Evolutionary conservation across 2,329 filamentous ascomycete genomes (phyloP).

Genomic region (Fusarium nurragi): DNA sequence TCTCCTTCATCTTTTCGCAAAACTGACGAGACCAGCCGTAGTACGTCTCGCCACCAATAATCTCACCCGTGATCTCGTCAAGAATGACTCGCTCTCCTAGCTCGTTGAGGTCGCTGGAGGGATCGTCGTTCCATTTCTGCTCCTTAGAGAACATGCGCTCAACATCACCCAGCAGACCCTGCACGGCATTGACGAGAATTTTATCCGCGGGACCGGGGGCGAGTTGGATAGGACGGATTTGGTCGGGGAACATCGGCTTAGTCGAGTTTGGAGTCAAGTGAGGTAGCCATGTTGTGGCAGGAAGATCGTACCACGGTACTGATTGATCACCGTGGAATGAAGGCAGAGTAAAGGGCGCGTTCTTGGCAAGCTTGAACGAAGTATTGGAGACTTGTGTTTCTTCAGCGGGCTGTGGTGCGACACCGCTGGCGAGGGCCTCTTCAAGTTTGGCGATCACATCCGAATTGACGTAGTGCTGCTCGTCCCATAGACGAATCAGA

Average conservation of each 20-base stretch:
- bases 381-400: conserved; percentile 35
- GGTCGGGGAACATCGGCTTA: conserved; percentile 74
- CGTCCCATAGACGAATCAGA: conserved; percentile 76
- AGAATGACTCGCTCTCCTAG: conserved; percentile 74
- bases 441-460: conserved; percentile 67
- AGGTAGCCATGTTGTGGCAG: conserved; percentile 82
- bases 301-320: conserved; percentile 82
- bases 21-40: conserved; percentile 88
- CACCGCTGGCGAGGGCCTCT: conserved; percentile 60
- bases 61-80: conserved; percentile 73
- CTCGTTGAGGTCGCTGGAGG: conserved; percentile 73
- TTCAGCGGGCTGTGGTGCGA: conserved; percentile 36
- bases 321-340: conserved; percentile 78
- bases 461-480: conserved; percentile 68
- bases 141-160: conserved; percentile 72
- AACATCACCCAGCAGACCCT: conserved; percentile 73
- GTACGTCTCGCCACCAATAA: conserved; percentile 76
- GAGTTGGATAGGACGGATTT: conserved; percentile 77
- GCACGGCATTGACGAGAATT: conserved; percentile 73
- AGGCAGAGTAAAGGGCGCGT: conserved; percentile 76
- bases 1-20: conserved; percentile 80
- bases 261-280: conserved; percentile 81
- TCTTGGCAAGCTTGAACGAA: conserved; percentile 58
- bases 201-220: conserved; percentile 73
- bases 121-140: conserved; percentile 57